Conservation (phyloP, 2,329 filamentous ascomycete genomes). For the Hypoxylon sp. region DNA sequence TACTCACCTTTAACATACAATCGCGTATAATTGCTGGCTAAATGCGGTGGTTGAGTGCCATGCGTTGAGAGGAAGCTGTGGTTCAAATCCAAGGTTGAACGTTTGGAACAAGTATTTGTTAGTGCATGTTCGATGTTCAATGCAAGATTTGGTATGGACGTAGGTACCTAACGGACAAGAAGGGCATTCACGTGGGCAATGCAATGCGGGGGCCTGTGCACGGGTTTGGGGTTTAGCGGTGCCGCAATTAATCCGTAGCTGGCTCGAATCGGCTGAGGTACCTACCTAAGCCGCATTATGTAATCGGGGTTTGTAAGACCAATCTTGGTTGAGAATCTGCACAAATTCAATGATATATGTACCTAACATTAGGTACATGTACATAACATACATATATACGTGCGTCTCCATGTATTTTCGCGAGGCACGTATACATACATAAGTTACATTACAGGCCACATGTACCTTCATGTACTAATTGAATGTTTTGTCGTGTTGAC, state of each 20-base stretch:
- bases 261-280: slow-evolving; percentile 3
- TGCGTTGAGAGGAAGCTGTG: not conserved
- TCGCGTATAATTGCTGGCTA: not conserved
- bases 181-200: not conserved
- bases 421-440: too few relatives aligned
- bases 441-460: too few relatives aligned
- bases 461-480: too few relatives aligned
- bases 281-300: not conserved
- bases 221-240: not conserved
- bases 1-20: slow-evolving; percentile 28
- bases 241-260: slow-evolving; percentile 13
- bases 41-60: not conserved
- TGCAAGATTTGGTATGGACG: too few relatives aligned
- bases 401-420: too few relatives aligned
- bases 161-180: too few relatives aligned
- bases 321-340: slow-evolving; percentile 4
- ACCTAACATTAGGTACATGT: too few relatives aligned
- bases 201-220: too few relatives aligned
- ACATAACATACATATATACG: too few relatives aligned
- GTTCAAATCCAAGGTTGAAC: not conserved
- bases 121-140: not conserved
- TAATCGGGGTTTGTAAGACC: not conserved
- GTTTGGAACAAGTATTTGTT: slow-evolving; percentile 5
- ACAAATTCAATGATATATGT: not conserved
- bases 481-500: too few relatives aligned